phyloP scores from a whole-genome alignment of 2,329 filamentous ascomycete genomes.

The Cyclaneusma minus region DNA sequence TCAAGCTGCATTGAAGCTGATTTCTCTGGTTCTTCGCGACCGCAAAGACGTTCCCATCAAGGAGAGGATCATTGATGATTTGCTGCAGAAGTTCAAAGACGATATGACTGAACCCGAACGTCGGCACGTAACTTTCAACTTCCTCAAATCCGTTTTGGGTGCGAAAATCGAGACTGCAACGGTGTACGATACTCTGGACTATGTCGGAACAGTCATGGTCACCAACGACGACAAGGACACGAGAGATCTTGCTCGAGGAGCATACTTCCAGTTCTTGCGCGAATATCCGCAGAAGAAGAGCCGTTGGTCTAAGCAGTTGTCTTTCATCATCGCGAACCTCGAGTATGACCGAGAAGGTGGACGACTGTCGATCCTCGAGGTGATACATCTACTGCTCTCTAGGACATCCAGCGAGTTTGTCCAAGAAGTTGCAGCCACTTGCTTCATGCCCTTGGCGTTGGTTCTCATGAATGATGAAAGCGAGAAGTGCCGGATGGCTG shows the following conservation, averaged over 20 bases:
- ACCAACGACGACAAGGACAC: constrained; percentile 86
- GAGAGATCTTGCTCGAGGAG: constrained; percentile 71
- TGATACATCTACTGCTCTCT: constrained; percentile 68
- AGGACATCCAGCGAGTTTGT: constrained; percentile 73
- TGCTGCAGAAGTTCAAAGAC: constrained; percentile 68
- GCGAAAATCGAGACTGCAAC: constrained; percentile 72
- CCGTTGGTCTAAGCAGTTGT: constrained; percentile 76
- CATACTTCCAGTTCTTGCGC: constrained; percentile 86
- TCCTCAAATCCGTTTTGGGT: constrained; percentile 74
- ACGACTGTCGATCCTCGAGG: constrained; percentile 83
- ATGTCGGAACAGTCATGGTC: constrained; percentile 84
- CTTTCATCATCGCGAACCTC: constrained; percentile 79
- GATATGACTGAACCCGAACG: constrained; percentile 87
- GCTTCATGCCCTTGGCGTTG: constrained; percentile 77
- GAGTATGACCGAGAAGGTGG: constrained; percentile 83
- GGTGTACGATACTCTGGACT: constrained; percentile 84
- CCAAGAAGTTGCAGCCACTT: constrained; percentile 64
- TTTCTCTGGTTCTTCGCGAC: constrained; percentile 74
- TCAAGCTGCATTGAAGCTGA: constrained; percentile 77
- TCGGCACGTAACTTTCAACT: constrained; percentile 88
- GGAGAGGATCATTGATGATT: constrained; percentile 66
- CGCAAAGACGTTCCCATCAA: constrained; percentile 60
- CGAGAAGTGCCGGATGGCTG: constrained; percentile 69
- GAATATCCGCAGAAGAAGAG: constrained; percentile 89
- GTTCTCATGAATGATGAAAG: constrained; percentile 81